Evolutionary conservation across 441 rosid species (phyloP), one percentile per base, ranked within the genome.

Genomic region (Euphorbia schlechtendalii): DNA sequence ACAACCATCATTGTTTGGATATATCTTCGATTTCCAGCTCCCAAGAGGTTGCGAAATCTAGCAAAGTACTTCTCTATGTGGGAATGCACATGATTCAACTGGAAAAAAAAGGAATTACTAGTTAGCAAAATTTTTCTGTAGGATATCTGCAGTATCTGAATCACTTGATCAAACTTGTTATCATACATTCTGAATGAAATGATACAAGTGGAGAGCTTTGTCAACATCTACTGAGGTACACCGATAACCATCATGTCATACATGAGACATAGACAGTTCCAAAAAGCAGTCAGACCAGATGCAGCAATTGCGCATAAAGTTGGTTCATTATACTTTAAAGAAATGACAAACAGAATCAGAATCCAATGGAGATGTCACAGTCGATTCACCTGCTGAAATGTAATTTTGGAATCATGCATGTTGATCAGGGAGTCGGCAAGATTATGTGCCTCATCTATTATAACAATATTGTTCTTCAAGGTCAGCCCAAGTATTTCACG

Each of bases 401-500:
- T 83, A 58, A 94, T 74, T 77, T 78, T 94, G 12, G 96, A 86
- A 73, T 89, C 93, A 66, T 91, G 84, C 94, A 94, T 91, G 78
- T 84, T 85, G 75, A 84, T 85, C 63, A 94, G 88, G 59, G 98
- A 86, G 78, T 94, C 99, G 65, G 99, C 99, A 63, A 94, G 82
- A 79, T 94, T 94, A 79, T 94, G 98, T 71, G 98, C 99, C 83
- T 94, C 99, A 41, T 94, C 98, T 68, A 94, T 89, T 65, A 94
- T 87, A 65, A 94, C 85, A 69, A 94, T 82, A 76, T 67, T 89
- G 32, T 83, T 82, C 77, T 86, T 89, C 89, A 91, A 82, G 69
- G 77, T 83, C 59, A 94, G 81, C 41, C 94, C 98, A 69, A 94
- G 98, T 59, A 87, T 80, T 65, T 91, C 96, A 38, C 96, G 89